Conservation (phyloP, 192 early-diverging fungal genomes). For the Coemansia umbellata region DNA sequence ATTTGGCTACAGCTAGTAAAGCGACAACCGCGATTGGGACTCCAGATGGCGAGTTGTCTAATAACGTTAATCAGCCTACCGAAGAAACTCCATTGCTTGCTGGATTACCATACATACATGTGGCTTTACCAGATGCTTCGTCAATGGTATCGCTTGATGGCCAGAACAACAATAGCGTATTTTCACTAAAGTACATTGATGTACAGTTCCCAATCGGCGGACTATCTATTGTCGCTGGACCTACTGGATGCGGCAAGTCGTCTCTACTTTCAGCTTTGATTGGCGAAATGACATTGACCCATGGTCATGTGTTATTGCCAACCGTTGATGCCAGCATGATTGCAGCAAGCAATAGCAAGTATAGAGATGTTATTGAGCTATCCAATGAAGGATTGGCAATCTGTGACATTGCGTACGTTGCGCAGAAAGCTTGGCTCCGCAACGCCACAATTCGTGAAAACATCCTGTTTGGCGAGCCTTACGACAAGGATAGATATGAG, state of each 20-base stretch:
- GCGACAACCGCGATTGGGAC: no score
- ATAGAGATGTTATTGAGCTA: constrained; percentile 39
- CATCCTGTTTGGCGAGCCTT: constrained; percentile 78
- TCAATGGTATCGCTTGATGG: no score
- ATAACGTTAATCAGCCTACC: neutral
- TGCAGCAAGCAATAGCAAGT: neutral
- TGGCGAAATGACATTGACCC: constrained; percentile 63
- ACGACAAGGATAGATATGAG: constrained; percentile 67
- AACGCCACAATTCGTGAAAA: constrained; percentile 74
- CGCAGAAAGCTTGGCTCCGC: constrained; percentile 71
- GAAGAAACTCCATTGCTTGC: neutral
- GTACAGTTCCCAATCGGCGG: constrained; percentile 65
- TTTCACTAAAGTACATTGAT: constrained; percentile 61
- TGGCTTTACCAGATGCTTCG: no score
- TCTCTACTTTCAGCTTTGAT: constrained; percentile 73
- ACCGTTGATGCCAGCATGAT: neutral
- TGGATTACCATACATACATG: no score
- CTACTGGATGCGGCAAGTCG: constrained; percentile 87
- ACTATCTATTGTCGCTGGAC: constrained; percentile 73
- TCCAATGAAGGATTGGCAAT: constrained; percentile 34
- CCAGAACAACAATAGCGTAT: constrained; percentile 8
- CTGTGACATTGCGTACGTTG: constrained; percentile 76
- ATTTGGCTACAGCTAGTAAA: no score
- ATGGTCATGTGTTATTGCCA: constrained; percentile 28
- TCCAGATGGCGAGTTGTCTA: no score